Base-by-base conservation (phyloP, 1,284 basidiomycete genomes). In the Irpex sp. region DNA sequence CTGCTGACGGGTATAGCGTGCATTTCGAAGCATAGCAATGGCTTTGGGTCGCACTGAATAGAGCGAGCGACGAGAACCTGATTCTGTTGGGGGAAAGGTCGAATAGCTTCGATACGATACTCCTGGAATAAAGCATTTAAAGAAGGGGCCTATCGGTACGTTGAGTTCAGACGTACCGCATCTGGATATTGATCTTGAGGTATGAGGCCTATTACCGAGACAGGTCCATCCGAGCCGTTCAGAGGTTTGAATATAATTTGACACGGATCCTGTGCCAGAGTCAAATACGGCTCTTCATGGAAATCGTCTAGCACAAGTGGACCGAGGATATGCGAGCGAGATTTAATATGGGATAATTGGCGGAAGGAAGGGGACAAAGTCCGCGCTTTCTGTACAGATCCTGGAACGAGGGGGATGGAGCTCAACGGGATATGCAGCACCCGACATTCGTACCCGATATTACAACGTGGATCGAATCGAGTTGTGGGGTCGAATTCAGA, bases 1-100 rank as follows among this genome's bases (percentile, higher is more conserved):
- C 9, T 52, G 17, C 17, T 26, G 21, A 26, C 21, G 21, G 49
- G 49, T 15, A 52, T 52, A 19, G 11, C 4, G 9, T 52, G 49
- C 17, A 52, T 13, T 5, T 52, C 49, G 3, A 26, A 26, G 26
- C 9, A 52, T 17, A 52, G 49, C 49, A 26, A 26, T 26, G 26
- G 26, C 26, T 26, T 26, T 26, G 26, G 26, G 3, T 26, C 26
- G 26, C 26, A 26, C 26, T 26, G 49, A 17, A 52, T 9, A 52
- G 17, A 15, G 44, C 87, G 85, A 37, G 88, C 78, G 62, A 87
- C 78, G 38, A 89, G 75, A 11, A 89, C 72, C 58, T 84, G 77
- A n/a, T 76, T 72, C 68, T 88, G 84, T 3, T 73, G 72, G 1
- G 87, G 83, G 48, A 88, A 71, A n/a, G 85, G 77, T 48, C 85